Base-by-base conservation (phyloP, 495 filamentous ascomycete species). In the Aspergillus indologenus region DNA sequence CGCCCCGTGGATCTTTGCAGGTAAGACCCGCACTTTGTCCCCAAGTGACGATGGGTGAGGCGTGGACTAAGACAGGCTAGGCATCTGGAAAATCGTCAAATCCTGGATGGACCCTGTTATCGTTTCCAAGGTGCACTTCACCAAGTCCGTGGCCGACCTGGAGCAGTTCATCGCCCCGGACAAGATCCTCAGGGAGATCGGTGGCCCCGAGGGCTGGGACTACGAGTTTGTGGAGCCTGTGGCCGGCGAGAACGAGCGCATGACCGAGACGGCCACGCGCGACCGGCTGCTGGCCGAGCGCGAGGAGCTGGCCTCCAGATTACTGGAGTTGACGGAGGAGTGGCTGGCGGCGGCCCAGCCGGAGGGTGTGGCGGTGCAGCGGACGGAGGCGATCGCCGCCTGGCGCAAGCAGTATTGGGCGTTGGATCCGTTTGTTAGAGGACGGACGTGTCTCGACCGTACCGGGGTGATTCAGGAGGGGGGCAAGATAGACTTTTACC, bases 31-130 rank as follows among this genome's bases (percentile, higher is more conserved):
- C n/a, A n/a, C n/a, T 61, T 31, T 20, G 14, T 15, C 20, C 1
- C 42, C 18, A 20, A 15, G 7, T 34, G 24, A 26, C 2, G 19
- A 18, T 8, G 9, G 34, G 18, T 18, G 19, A 23, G n/a, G 3
- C n/a, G n/a, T 19, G 26, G 3, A 14, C 49, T 51, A 52, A 61
- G 17, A 11, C 22, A 44, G 0, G 34, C 57, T 63, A 88, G 86
- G 85, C 14, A 85, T 90, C 54, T 90, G 87, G 92, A 89, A 82
- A 65, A 87, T 98, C 48, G 92, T 97, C 68, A 85, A 83, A 60
- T 90, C 90, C 66, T 97, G 92, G 94, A 86, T 98, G 59, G 94
- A 97, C 73, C 94, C 94, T 1, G 92, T 96, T 20, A 92, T 98
- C 26, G 94, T 92, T 29, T 82, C 84, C 68, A 97, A 97, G 71